Percentiles rank a stretch among this genome's conserved stretches.
These are phyloP conservation scores for Trichophyton rubrum DNA, from an alignment of 2,329 filamentous ascomycete genomes.

Conservation along the genomic window DNA sequence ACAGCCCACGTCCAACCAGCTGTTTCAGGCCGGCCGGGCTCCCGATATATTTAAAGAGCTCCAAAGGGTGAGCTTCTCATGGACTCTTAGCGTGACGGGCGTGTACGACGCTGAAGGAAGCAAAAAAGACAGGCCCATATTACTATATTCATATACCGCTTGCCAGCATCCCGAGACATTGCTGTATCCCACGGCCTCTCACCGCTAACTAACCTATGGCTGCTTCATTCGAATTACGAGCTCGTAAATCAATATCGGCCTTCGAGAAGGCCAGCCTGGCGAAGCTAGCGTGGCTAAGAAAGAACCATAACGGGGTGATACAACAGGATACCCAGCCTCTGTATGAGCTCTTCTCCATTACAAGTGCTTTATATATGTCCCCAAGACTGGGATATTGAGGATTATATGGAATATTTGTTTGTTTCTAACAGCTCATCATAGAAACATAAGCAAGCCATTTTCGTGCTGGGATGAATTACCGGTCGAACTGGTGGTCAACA, in stretches of 20 bases:
- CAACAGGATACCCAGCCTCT: conserved; percentile 1
- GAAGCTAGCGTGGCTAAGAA: not conserved
- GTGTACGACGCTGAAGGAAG: not conserved
- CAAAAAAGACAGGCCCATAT: not conserved
- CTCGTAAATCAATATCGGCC: conserved; percentile 10
- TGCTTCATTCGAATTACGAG: conserved; percentile 10
- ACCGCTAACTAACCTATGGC: conserved; percentile 4
- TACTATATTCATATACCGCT: not conserved
- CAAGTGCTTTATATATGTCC: not conserved
- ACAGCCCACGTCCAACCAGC: not conserved
- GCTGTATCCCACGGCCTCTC: not conserved
- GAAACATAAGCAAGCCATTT: not conserved
- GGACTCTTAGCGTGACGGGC: not conserved
- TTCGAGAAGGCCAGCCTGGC: conserved; percentile 12
- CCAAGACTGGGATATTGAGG: no score
- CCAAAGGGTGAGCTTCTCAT: not conserved
- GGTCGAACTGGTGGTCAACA: conserved; percentile 31
- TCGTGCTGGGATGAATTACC: conserved; percentile 30
- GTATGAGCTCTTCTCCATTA: not conserved
- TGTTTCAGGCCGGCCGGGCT: not conserved
- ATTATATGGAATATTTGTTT: not conserved
- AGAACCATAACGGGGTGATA: not conserved
- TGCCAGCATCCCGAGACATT: not conserved
- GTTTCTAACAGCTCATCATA: not conserved
- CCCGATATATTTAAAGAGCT: not conserved